Percentiles rank a stretch among this genome's conserved stretches.
Conservation (phyloP, 208 protist genomes). For the Trypanosoma conorhini region DNA sequence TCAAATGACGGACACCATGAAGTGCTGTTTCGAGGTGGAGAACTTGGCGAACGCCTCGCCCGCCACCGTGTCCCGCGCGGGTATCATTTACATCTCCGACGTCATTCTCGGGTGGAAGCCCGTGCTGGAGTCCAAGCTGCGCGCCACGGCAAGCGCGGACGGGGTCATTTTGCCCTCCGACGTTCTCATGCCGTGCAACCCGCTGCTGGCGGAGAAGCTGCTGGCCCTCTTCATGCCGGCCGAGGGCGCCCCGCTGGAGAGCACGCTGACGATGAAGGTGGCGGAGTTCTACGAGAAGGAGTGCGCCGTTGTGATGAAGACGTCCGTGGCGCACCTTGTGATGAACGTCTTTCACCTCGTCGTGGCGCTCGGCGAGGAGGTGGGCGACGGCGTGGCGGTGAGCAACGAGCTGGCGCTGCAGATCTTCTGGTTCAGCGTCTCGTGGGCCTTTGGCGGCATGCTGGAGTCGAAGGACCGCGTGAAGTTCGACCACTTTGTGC, state of each 20-base stretch:
- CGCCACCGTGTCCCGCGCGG: slow-evolving; percentile 98
- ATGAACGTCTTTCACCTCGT: slow-evolving; percentile 93
- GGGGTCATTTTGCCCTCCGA: slow-evolving; percentile 82
- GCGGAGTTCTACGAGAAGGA: slow-evolving; percentile 90
- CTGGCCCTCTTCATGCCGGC: slow-evolving; percentile 71
- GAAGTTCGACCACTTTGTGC: slow-evolving; percentile 93
- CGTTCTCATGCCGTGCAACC: slow-evolving; percentile 73
- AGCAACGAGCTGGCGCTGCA: slow-evolving; percentile 86
- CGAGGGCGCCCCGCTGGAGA: slow-evolving; percentile 44
- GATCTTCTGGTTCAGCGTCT: slow-evolving; percentile 94
- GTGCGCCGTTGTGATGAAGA: slow-evolving; percentile 87
- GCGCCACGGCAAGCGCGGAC: slow-evolving; percentile 65
- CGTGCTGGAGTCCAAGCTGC: slow-evolving; percentile 79
- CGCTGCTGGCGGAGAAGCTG: slow-evolving; percentile 81
- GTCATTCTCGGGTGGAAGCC: slow-evolving; percentile 95
- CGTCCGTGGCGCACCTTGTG: slow-evolving; percentile 84
- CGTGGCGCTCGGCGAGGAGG: slow-evolving; percentile 83
- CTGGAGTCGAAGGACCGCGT: slow-evolving; percentile 93
- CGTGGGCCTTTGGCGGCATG: slow-evolving; percentile 95
- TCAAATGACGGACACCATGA: slow-evolving; percentile 96
- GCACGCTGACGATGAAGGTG: slow-evolving; percentile 58
- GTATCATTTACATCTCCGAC: slow-evolving; percentile 98
- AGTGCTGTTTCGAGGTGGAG: slow-evolving; percentile 98
- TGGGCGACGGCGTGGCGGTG: slow-evolving; percentile 75
- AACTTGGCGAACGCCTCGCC: slow-evolving; percentile 99